Conservation (phyloP, 1,284 basidiomycete species). For the Naganishia sp. region DNA sequence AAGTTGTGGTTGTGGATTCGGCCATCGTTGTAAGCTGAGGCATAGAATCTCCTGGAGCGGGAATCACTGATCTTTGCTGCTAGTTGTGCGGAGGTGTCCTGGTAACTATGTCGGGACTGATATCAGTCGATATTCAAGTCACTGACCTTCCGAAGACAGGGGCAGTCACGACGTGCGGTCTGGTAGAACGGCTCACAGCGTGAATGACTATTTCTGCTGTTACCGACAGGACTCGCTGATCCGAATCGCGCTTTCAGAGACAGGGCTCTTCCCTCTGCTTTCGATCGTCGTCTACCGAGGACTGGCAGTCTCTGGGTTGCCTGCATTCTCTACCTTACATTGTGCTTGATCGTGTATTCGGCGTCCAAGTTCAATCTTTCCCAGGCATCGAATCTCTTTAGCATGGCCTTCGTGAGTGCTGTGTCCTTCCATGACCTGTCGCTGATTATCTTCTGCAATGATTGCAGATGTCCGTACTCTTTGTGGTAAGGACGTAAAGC, state of each 20-base stretch:
- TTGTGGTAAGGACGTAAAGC: constrained; percentile 15
- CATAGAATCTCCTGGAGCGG: not conserved
- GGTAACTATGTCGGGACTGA: constrained; percentile 7
- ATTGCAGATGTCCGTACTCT: constrained; percentile 28
- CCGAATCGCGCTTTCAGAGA: constrained; percentile 34
- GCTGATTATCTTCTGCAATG: not conserved
- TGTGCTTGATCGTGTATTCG: constrained; percentile 43
- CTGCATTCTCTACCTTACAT: constrained; percentile 38
- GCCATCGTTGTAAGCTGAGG: constrained; percentile 27
- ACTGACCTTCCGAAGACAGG: constrained; percentile 18
- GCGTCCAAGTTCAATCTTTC: constrained; percentile 39
- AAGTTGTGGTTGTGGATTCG: constrained; percentile 32
- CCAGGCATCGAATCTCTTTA: constrained; percentile 39
- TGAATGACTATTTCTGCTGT: not conserved
- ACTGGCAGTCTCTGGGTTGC: constrained; percentile 41
- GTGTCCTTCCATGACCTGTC: not conserved
- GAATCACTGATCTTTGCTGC: constrained; percentile 18
- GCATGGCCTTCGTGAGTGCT: constrained; percentile 33
- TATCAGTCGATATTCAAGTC: not conserved
- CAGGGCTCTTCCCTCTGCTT: constrained; percentile 39
- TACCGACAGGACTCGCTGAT: constrained; percentile 6
- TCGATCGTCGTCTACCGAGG: constrained; percentile 36
- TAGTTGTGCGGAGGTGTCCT: constrained; percentile 35
- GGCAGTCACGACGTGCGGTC: constrained; percentile 8
- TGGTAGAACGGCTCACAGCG: constrained; percentile 12